Evolutionary conservation across 768 basidiomycete genomes (phyloP), one percentile per base, ranked within the genome.

Genomic region (Nidularia pulvinata): DNA sequence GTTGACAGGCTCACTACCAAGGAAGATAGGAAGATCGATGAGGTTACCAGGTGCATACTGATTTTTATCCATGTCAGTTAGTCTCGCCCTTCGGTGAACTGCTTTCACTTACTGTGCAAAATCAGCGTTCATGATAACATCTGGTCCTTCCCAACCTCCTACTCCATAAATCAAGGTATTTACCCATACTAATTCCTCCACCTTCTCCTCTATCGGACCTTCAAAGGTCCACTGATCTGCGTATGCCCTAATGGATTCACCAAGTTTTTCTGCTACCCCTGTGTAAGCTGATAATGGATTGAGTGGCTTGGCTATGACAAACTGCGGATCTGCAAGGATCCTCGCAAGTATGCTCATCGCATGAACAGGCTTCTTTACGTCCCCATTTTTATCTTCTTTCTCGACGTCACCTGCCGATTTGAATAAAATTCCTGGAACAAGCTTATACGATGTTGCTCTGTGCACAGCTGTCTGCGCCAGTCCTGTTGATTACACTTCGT

Each of bases 31-130:
- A 86, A 84, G 33, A 85, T 55, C 2, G 80, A 73, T 1, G 85
- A 86, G 0, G 85, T 87, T 30, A 86, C 79, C 2, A 81, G 62
- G 55, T 78, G 84, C 66, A 83, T 79, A 22, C 82, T 86, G 48
- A 1, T 36, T 37, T 33, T 34, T 33, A n/a, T 6, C 33, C 59
- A 52, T 61, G 60, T 49, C 6, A 6, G 13, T 33, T n/a, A 43
- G 10, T 45, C 45, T 42, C 9, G 16, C 7, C n/a, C n/a, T 5
- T 19, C 2, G 43, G 25, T 34, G 33, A 43, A 33, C 19, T 49
- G 7, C 25, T 46, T 30, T 1, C n/a, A 54, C 81, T 54, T 54
- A 84, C 84, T 71, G 32, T 68, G 77, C 72, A 61, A 85, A 85
- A 47, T 83, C 77, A 1, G 72, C 77, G n/a, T 71, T 67, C 59